A percentile compares a stretch with the other conserved stretches of the same genome.
Conservation (phyloP, 2,329 filamentous ascomycete species). For the Coleophoma cylindrospora region DNA sequence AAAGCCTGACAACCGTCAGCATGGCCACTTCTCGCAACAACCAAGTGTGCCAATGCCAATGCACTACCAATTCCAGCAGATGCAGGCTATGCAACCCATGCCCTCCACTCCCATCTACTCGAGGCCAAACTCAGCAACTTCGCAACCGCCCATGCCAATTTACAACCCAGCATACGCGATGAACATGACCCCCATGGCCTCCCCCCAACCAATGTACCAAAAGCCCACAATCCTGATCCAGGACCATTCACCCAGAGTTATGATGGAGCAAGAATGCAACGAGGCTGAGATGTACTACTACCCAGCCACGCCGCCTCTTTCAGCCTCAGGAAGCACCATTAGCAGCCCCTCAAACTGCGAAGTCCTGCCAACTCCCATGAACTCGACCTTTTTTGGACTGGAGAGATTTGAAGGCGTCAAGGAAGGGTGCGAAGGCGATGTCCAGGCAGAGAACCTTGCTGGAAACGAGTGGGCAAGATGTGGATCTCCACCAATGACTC, state of each 20-base stretch:
- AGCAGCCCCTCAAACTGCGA: constrained; percentile 81
- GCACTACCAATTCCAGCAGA: constrained; percentile 33
- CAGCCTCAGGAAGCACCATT: constrained; percentile 76
- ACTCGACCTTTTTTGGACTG: constrained; percentile 70
- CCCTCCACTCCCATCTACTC: constrained; percentile 61
- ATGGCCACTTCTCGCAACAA: constrained; percentile 68
- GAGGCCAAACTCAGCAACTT: constrained; percentile 59
- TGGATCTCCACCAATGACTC: constrained; percentile 81
- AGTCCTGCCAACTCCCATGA: constrained; percentile 75
- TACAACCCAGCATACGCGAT: constrained; percentile 21
- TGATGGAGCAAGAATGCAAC: constrained; percentile 71
- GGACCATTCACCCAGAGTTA: constrained; percentile 49
- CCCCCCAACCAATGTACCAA: constrained; percentile 66
- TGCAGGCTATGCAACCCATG: constrained; percentile 46
- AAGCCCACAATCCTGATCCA: constrained; percentile 69
- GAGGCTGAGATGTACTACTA: constrained; percentile 61
- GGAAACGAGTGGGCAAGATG: constrained; percentile 71
- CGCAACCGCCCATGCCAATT: constrained; percentile 42
- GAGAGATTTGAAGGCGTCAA: constrained; percentile 65
- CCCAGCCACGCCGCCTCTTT: constrained; percentile 83
- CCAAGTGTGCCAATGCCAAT: constrained; percentile 45
- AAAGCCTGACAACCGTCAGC: constrained; percentile 65
- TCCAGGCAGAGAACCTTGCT: constrained; percentile 67
- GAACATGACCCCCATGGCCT: constrained; percentile 67
- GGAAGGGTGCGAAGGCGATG: constrained; percentile 65